These are phyloP conservation scores for Echites panduratus DNA, from an alignment of 257 asterid genomes.

Conservation along the genomic window DNA sequence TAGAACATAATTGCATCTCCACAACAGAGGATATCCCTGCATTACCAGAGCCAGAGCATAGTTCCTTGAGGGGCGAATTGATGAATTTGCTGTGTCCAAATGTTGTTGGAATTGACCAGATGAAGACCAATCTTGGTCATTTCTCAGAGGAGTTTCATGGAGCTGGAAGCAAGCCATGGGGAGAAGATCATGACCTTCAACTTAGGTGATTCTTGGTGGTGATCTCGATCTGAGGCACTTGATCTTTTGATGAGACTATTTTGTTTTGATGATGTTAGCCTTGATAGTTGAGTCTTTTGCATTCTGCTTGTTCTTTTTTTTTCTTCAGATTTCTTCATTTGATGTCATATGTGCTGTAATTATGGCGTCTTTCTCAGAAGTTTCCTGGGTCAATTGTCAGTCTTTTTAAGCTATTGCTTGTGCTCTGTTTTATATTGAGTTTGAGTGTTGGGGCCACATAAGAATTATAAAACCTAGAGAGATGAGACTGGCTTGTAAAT, in stretches of 20 bases:
- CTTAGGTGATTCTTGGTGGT: slow-evolving; percentile 56
- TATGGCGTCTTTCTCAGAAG: neutral
- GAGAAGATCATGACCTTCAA: slow-evolving; percentile 73
- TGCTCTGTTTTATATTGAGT: neutral
- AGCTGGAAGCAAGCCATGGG: slow-evolving; percentile 70
- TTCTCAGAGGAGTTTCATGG: slow-evolving; percentile 30
- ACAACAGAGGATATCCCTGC: slow-evolving; percentile 94
- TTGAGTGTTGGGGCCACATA: neutral
- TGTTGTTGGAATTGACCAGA: slow-evolving; percentile 81
- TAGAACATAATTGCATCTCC: slow-evolving; percentile 78
- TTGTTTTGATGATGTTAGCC: slow-evolving; percentile 11
- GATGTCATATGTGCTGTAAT: neutral
- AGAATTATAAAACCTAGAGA: neutral
- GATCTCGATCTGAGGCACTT: slow-evolving; percentile 14
- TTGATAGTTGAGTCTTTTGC: slow-evolving; percentile 11
- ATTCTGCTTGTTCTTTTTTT: slow-evolving; percentile 1
- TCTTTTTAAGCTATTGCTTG: neutral
- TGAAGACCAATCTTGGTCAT: slow-evolving; percentile 53
- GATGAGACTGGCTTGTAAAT: neutral
- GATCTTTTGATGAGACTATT: slow-evolving; percentile 17
- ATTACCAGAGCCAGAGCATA: slow-evolving; percentile 88
- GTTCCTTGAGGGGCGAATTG: slow-evolving; percentile 70
- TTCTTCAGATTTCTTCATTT: neutral
- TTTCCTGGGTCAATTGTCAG: neutral
- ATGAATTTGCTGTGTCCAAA: slow-evolving; percentile 66